Evolutionary conservation across 345 rosid genomes (phyloP), one percentile per base, ranked within the genome.

Genomic region (Mallotus nudiflorus): DNA sequence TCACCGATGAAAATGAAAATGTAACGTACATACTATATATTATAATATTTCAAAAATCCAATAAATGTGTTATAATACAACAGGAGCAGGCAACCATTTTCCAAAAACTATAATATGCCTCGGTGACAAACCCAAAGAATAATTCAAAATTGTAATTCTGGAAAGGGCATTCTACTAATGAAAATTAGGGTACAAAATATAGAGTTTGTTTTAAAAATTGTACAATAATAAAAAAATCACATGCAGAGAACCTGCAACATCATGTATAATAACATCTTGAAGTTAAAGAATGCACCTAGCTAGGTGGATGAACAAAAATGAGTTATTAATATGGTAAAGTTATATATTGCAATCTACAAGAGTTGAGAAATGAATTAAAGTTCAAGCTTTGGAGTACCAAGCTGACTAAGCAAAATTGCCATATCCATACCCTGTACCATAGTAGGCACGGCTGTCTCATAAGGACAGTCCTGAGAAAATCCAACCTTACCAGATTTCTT

Each of bases 361-460:
- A 68, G 46, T 48, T 19, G 48, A 29, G 62, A 54, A 44, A 39
- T n/a, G n/a, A n/a, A n/a, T 86, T 73, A 85, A 58, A 87, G 88
- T 71, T 87, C 85, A 67, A 57, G 5, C 70, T 76, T 87, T 39
- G 89, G 40, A 71, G 59, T 73, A 58, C 96, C 93, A 3, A 95
- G 77, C 54, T 77, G 82, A 69, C 97, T 86, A 54, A 93, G 65
- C 73, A 91, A 62, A 75, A 91, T 89, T 57, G 96, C 97, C 79
- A 84, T 80, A 61, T 86, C 90, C 96, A 94, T 94, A 75, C 96
- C 96, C 64, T 85, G 85, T 31, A 75, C 75, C 85, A 91, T 86
- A 2, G 96, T 94, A 9, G 96, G 98, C 73, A 91, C 86, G 28
- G 81, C 95, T 8, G 61, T 73, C 1, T 88, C 84, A 71, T 88